Evolutionary conservation across 345 rosid genomes (phyloP).

Genomic region (Syzygium grande): DNA sequence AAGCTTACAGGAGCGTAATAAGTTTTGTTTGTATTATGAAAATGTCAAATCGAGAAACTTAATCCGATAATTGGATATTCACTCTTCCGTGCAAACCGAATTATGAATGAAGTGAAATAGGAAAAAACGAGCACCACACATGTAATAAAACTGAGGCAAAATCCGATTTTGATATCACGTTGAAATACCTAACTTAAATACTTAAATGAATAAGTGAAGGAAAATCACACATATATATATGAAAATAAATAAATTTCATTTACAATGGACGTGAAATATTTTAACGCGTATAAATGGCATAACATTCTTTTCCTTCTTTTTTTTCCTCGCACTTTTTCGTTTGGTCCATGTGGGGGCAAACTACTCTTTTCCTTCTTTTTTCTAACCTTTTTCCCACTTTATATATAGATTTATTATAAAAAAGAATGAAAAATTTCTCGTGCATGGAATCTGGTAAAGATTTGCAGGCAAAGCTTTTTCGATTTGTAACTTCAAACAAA

Average conservation of each 20-base stretch:
- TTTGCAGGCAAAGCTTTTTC: neutral
- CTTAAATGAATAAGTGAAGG: neutral
- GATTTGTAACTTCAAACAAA: neutral
- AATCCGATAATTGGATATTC: neutral
- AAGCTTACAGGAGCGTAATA: neutral
- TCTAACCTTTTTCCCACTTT: neutral
- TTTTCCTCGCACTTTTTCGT: neutral
- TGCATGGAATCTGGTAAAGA: neutral
- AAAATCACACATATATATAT: neutral
- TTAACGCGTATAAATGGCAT: neutral
- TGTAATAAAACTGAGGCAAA: neutral
- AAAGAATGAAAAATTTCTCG: neutral
- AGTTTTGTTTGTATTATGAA: neutral
- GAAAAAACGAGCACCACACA: neutral
- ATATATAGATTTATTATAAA: neutral
- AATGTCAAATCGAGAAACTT: neutral
- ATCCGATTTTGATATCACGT: fast-evolving
- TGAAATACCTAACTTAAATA: neutral
- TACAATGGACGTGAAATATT: neutral
- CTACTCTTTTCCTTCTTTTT: neutral
- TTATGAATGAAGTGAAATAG: neutral
- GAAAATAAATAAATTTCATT: neutral
- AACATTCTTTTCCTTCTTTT: neutral
- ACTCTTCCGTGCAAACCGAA: fast-evolving
- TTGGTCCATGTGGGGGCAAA: neutral